A percentile compares a stretch with the other conserved stretches of the same genome.
Conservation (phyloP, 805 yeast species). For the Yarrowia osloensis region DNA sequence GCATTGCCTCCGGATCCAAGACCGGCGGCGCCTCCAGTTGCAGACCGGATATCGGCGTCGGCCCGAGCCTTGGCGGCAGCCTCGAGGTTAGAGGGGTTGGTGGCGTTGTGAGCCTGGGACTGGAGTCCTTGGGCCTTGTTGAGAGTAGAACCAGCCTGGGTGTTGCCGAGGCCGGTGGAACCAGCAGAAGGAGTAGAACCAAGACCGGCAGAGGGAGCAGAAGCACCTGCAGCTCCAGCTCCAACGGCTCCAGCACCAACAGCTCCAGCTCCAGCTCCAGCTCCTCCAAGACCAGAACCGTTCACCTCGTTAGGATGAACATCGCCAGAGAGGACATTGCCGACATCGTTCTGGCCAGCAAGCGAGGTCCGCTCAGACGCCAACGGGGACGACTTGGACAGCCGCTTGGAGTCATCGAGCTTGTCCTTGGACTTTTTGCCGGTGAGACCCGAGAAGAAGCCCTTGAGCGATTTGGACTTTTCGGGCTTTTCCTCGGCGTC, state of each 20-base stretch:
- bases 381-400: not conserved
- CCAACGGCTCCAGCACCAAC: not conserved
- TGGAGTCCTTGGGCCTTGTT: not conserved
- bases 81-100: not conserved
- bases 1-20: not conserved
- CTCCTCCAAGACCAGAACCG: too few relatives aligned
- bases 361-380: not conserved
- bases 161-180: not conserved
- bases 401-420: not conserved
- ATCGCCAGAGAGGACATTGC: not conserved
- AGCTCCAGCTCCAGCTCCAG: not conserved
- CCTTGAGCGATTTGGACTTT: constrained; percentile 16
- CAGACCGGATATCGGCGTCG: not conserved
- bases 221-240: not conserved
- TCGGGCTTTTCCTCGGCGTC: constrained; percentile 13
- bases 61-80: not conserved
- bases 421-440: constrained; percentile 12
- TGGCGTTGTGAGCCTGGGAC: not conserved
- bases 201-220: not conserved
- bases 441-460: constrained; percentile 3
- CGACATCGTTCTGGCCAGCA: not conserved
- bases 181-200: not conserved
- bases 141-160: not conserved
- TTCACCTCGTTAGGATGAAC: not conserved
- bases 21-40: too few relatives aligned